phyloP scores from a whole-genome alignment of 441 rosid species.

The Kokia cookei region DNA sequence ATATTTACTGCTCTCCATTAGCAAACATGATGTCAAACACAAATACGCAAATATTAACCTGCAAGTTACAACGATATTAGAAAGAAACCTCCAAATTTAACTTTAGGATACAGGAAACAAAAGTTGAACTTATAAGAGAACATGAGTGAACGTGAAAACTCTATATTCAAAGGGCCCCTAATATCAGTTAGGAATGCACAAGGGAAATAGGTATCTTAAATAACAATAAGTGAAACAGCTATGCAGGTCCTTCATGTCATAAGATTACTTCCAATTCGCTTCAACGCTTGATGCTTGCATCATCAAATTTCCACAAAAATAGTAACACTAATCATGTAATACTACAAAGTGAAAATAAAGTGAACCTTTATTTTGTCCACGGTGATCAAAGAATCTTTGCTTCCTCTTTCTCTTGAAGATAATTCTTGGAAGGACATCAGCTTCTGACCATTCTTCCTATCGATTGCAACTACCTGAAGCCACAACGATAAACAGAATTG shows the following conservation, averaged over 20 bases:
- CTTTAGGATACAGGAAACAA: not conserved
- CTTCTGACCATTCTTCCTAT: conserved; percentile 67
- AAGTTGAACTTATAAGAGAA: not conserved
- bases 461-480: conserved; percentile 78
- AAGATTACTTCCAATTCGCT: conserved; percentile 1
- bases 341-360: conserved; percentile 1
- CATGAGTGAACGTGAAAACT: not conserved
- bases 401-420: conserved; percentile 84
- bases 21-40: conserved; percentile 87
- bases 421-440: conserved; percentile 93
- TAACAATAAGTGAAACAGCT: not conserved
- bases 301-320: conserved; percentile 1
- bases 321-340: not conserved
- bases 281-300: not conserved
- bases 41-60: conserved; percentile 77
- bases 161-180: not conserved
- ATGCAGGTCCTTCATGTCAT: not conserved
- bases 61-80: conserved; percentile 24
- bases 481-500: conserved; percentile 8
- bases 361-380: conserved; percentile 64
- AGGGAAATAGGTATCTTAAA: not conserved
- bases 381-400: conserved; percentile 54
- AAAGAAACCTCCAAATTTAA: conserved; percentile 9
- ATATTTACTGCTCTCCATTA: conserved; percentile 71
- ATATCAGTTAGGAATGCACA: not conserved